phyloP scores from a whole-genome alignment of 2,329 filamentous ascomycete species.

The Fusarium stilboides region DNA sequence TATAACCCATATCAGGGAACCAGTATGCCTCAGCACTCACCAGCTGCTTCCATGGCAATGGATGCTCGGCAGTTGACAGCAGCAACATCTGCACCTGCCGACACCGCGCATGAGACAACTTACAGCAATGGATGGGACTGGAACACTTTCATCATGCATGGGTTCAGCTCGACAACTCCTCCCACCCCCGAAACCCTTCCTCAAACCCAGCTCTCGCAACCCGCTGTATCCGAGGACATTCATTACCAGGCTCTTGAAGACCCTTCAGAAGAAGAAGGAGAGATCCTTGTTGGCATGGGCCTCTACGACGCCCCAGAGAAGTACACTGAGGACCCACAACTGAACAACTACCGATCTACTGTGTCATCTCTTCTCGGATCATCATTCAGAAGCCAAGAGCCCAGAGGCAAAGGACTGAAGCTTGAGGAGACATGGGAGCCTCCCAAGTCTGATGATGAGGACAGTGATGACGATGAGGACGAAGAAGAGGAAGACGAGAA shows the following conservation, averaged over 20 bases:
- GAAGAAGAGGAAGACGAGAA: constrained; percentile 57
- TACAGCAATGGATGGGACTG: constrained; percentile 55
- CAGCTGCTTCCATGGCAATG: constrained; percentile 49
- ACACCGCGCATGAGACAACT: constrained; percentile 21
- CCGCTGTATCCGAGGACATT: constrained; percentile 66
- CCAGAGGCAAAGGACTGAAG: constrained; percentile 81
- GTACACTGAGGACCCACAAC: constrained; percentile 62
- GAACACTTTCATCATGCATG: constrained; percentile 63
- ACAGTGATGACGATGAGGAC: constrained; percentile 64
- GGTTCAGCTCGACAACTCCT: constrained; percentile 66
- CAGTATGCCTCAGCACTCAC: constrained; percentile 53
- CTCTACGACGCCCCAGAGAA: constrained; percentile 82
- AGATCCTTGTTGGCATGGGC: constrained; percentile 86
- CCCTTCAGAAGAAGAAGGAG: constrained; percentile 70
- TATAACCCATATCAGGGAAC: constrained; percentile 60
- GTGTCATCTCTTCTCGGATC: constrained; percentile 70
- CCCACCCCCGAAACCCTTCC: constrained; percentile 73
- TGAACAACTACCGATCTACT: constrained; percentile 69
- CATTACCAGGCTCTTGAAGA: constrained; percentile 67
- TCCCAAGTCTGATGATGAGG: constrained; percentile 74
- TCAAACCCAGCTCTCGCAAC: constrained; percentile 64
- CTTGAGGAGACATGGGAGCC: constrained; percentile 86
- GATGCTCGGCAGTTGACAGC: constrained; percentile 37
- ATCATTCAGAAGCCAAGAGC: constrained; percentile 61
- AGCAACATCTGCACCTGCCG: constrained; percentile 52